Evolutionary conservation across 2,329 filamentous ascomycete species (phyloP).

Genomic region (Fusarium concolor): DNA sequence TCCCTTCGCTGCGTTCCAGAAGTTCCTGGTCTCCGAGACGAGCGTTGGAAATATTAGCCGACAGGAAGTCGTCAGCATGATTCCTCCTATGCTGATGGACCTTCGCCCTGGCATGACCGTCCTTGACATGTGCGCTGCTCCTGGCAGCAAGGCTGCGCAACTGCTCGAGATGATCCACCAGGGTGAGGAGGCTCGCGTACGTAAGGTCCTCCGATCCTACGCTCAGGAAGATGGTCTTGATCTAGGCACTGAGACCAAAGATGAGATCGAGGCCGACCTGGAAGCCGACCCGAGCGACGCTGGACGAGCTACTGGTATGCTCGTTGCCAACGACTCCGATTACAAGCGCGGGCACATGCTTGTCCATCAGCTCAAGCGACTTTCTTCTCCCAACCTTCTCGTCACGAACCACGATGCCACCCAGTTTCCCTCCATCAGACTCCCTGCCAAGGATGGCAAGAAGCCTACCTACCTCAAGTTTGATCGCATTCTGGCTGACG

Average conservation of each 20-base stretch:
- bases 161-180: constrained; percentile 93
- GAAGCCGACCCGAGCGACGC: constrained; percentile 75
- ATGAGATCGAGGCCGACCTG: constrained; percentile 63
- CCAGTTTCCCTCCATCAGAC: constrained; percentile 90
- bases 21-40: constrained; percentile 97
- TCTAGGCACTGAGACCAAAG: constrained; percentile 60
- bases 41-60: constrained; percentile 97
- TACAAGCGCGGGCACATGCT: constrained; percentile 98
- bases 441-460: constrained; percentile 70
- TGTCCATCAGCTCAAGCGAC: constrained; percentile 95
- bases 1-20: constrained; percentile 95
- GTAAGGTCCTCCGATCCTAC: constrained; percentile 74
- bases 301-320: constrained; percentile 87
- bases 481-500: constrained; percentile 94
- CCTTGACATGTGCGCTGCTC: constrained; percentile 94
- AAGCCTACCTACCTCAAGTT: constrained; percentile 88
- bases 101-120: constrained; percentile 91
- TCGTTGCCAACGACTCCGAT: constrained; percentile 96
- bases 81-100: constrained; percentile 93
- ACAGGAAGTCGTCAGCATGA: constrained; percentile 99
- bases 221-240: constrained; percentile 70
- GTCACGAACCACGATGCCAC: constrained; percentile 99
- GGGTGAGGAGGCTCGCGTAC: constrained; percentile 89
- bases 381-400: constrained; percentile 95
- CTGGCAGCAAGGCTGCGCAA: constrained; percentile 96